phyloP scores from a whole-genome alignment of 1,284 basidiomycete genomes.

The Cutaneotrichosporon dermatis region DNA sequence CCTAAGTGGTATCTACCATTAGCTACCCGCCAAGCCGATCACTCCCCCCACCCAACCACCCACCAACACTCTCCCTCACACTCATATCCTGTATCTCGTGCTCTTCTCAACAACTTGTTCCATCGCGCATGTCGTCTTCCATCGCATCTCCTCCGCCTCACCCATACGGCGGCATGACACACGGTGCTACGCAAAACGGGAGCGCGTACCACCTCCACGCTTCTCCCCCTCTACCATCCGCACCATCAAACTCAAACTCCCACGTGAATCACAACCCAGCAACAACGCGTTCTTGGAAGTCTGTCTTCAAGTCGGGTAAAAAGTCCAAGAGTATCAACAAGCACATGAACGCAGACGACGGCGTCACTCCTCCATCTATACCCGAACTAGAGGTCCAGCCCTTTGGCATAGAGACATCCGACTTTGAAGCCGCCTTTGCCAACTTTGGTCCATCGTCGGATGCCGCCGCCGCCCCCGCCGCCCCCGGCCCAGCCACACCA shows the following conservation, averaged over 20 bases:
- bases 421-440: conserved; percentile 14
- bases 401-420: conserved; percentile 8
- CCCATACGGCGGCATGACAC: background rate
- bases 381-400: conserved; percentile 18
- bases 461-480: background rate
- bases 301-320: conserved; percentile 10
- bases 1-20: no score
- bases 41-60: no score
- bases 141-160: background rate
- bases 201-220: background rate
- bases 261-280: background rate
- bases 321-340: background rate
- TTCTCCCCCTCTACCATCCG: background rate
- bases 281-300: background rate
- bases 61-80: no score
- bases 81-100: no score
- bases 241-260: background rate
- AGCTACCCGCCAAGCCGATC: no score
- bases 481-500: background rate
- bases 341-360: background rate
- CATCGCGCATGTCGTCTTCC: background rate
- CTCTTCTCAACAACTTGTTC: no score
- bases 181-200: background rate
- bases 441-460: background rate
- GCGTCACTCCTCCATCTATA: conserved; percentile 10